Evolutionary conservation across 257 asterid genomes (phyloP), one percentile per base, ranked within the genome.

Genomic region (Leonotis leonurus): DNA sequence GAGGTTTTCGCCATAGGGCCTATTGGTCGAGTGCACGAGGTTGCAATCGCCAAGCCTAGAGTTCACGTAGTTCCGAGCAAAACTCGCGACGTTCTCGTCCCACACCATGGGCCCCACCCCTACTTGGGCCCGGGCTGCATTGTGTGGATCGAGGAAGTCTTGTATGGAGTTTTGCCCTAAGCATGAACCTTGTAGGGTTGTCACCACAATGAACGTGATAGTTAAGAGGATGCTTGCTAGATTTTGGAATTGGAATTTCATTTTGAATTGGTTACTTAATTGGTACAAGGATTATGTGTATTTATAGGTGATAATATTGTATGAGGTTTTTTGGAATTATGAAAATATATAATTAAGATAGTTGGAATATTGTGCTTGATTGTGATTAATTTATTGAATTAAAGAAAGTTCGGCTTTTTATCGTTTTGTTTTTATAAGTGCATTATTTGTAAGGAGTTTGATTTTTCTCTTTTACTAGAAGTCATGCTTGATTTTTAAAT

Each of bases 41-140:
- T 62, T 48, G 73, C 87, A 83, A 3, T 78, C 69, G 0, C 75
- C 59, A 1, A 37, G 4, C 59, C 76, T 77, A 0, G 35, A 25
- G 25, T 69, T 75, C 1, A 69, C 87, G 11, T 80, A 84, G 65
- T 56, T 63, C 0, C 16, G 69, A 1, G 88, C 92, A 14, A 56
- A 84, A 10, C 46, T 21, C 0, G 81, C 88, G 14, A 81, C 40
- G 0, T 5, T 58, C 5, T 59, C 48, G 40, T 84, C 78, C 92
- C 92, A 84, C 2, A 21, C 48, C 60, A 77, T 56, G 4, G 75
- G 72, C 0, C 77, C 79, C 2, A 75, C 84, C 3, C 83, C 71
- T 8, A 80, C 83, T n/a, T 26, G 22, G 2, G 58, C 35, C 3
- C 58, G 58, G 12, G 58, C 58, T 0, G 5, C 7, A n/a, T 52